Percentiles rank a stretch among this genome's conserved stretches.
These are phyloP conservation scores for Periconia macrospinosa DNA, from an alignment of 2,329 filamentous ascomycete species.

Conservation along the genomic window DNA sequence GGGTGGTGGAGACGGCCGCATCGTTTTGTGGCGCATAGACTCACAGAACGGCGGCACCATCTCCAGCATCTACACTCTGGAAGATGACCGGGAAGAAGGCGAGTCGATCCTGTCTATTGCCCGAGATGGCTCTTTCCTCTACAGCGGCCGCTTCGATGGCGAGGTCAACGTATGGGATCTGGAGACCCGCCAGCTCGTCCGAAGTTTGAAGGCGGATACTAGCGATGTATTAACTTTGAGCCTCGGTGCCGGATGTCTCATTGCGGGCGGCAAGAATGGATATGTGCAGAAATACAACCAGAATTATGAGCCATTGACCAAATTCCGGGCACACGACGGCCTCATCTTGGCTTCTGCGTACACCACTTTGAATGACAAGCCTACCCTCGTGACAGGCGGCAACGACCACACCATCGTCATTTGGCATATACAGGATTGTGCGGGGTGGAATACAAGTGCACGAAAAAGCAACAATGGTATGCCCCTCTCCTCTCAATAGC, in stretches of 20 bases:
- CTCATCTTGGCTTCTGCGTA: slow-evolving; percentile 84
- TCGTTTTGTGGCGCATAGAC: slow-evolving; percentile 88
- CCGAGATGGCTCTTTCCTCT: slow-evolving; percentile 88
- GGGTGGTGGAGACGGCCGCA: slow-evolving; percentile 88
- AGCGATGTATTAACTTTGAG: slow-evolving; percentile 85
- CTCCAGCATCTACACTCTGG: slow-evolving; percentile 67
- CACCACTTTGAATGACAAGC: slow-evolving; percentile 67
- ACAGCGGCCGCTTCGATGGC: slow-evolving; percentile 84
- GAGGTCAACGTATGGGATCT: slow-evolving; percentile 96
- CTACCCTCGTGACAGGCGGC: slow-evolving; percentile 91
- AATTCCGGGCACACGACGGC: slow-evolving; percentile 82
- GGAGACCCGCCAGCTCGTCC: slow-evolving; percentile 86
- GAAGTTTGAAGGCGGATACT: slow-evolving; percentile 79
- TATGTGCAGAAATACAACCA: slow-evolving; percentile 75
- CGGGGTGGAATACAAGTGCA: slow-evolving; percentile 47
- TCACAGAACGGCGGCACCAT: slow-evolving; percentile 63
- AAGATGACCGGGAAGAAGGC: slow-evolving; percentile 61
- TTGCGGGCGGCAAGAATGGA: slow-evolving; percentile 89
- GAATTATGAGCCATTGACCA: slow-evolving; percentile 76
- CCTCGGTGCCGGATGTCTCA: slow-evolving; percentile 81
- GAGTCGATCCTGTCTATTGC: slow-evolving; percentile 74
- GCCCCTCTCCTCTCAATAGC: too few relatives aligned
- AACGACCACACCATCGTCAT: slow-evolving; percentile 89
- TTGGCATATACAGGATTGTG: slow-evolving; percentile 73
- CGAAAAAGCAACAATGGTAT: slow-evolving; percentile 61